phyloP scores from a whole-genome alignment of 2,329 filamentous ascomycete species.

The Fusarium marasasianum region DNA sequence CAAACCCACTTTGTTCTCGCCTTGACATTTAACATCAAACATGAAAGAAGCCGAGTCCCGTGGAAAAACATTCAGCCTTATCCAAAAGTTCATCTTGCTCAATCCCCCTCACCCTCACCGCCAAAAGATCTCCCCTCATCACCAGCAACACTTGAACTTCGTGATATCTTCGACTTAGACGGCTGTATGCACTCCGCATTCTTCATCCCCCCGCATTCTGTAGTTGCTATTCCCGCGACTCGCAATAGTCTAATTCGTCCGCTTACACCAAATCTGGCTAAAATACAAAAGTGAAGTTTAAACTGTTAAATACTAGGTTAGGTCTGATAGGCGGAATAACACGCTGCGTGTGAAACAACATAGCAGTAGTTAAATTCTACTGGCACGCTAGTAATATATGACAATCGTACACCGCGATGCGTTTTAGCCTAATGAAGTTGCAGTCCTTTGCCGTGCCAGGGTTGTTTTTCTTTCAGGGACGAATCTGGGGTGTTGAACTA shows the following conservation, averaged over 20 bases:
- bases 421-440: slow-evolving; percentile 8
- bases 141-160: not conserved
- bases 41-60: not conserved
- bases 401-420: not conserved
- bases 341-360: not conserved
- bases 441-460: slow-evolving; percentile 2
- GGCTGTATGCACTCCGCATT: not conserved
- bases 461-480: not conserved
- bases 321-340: slow-evolving; percentile 12
- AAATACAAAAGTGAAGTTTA: not conserved
- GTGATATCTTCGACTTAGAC: not conserved
- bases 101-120: not conserved
- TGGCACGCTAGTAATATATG: not conserved
- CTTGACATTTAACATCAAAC: not conserved
- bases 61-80: slow-evolving; percentile 1
- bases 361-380: not conserved
- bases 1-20: not conserved
- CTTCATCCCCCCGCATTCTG: not conserved
- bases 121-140: too few species aligned
- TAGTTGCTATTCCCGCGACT: not conserved
- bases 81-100: not conserved
- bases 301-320: rapidly evolving
- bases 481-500: slow-evolving; percentile 10
- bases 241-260: slow-evolving; percentile 7
- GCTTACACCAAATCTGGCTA: slow-evolving; percentile 16